A percentile compares a stretch with the other conserved stretches of the same genome.
phyloP scores from a whole-genome alignment of 805 yeast species.

The Ogataea parapolymorpha region DNA sequence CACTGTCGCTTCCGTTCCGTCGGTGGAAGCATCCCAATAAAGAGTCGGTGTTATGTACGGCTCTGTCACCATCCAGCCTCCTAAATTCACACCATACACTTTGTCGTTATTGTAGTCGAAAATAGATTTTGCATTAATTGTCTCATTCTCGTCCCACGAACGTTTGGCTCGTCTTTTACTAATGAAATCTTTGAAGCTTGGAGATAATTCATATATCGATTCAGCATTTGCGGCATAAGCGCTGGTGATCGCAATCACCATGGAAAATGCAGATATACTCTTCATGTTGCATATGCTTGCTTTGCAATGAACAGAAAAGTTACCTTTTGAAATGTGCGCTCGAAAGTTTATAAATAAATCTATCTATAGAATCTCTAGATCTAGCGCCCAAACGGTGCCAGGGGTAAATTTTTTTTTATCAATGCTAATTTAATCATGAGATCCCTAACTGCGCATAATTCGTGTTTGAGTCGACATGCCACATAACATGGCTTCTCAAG shows the following conservation, averaged over 20 bases:
- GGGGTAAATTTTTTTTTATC: not conserved
- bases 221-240: not conserved
- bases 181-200: constrained; percentile 6
- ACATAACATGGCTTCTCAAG: constrained; percentile 17
- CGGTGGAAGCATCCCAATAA: constrained; percentile 35
- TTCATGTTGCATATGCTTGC: not conserved
- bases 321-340: not conserved
- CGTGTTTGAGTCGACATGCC: constrained; percentile 28
- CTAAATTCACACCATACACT: constrained; percentile 50
- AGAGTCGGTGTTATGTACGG: constrained; percentile 69
- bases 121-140: constrained; percentile 3
- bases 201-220: constrained; percentile 9
- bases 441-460: constrained; percentile 4
- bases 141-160: constrained; percentile 4
- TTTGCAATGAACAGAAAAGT: not conserved
- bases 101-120: constrained; percentile 25
- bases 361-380: constrained; percentile 9
- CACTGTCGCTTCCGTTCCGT: constrained; percentile 35
- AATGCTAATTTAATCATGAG: not conserved
- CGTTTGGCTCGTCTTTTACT: constrained; percentile 5
- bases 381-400: not conserved
- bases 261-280: not conserved
- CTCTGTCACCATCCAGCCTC: constrained; percentile 73
- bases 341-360: not conserved
- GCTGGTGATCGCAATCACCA: not conserved